Evolutionary conservation across 2,329 filamentous ascomycete species (phyloP), one percentile per base, ranked within the genome.

Genomic region (Atkinsonella hypoxylon): DNA sequence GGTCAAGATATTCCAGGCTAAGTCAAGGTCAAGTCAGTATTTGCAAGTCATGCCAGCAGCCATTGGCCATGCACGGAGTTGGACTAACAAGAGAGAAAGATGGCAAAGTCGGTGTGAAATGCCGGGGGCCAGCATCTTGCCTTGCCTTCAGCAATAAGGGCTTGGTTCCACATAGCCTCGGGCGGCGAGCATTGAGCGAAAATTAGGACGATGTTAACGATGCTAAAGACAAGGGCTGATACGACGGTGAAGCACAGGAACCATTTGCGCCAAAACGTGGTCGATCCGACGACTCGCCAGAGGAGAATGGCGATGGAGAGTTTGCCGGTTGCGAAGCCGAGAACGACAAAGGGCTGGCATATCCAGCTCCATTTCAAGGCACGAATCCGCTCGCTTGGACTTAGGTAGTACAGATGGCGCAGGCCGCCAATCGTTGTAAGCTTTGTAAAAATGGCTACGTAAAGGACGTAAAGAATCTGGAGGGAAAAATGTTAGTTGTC

Each of bases 201-300:
- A 6, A 31, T 52, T 34, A 52, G 38, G 18, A 18, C n/a, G 44
- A 50, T 17, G n/a, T 41, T 26, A 20, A 49, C 32, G 18, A 49
- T 20, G 31, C 43, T 47, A 2, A 47, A 34, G 20, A 40, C 22
- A 13, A 49, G 8, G 13, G 43, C 47, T 7, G 22, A 20, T 11
- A 22, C 12, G 12, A 49, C 22, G 18, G 32, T 31, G 13, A 52
- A 44, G 2, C 38, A 46, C 3, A 49, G 13, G 5, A 40, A 13
- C 43, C 47, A 36, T 22, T 52, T 52, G 47, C 51, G 51, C 51
- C 51, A 52, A 15, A 47, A 47, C 13, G 51, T 42, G 8, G 51
- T 46, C 2, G 44, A 41, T n/a, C 51, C 44, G 20, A 49, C 43
- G 18, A 52, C 47, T 20, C 51, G 51, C 8, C 40, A 49, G 15